Percentiles rank a stretch among this genome's conserved stretches.
These are phyloP conservation scores for Fusarium falciforme DNA, from an alignment of 2,329 filamentous ascomycete genomes.

Conservation along the genomic window DNA sequence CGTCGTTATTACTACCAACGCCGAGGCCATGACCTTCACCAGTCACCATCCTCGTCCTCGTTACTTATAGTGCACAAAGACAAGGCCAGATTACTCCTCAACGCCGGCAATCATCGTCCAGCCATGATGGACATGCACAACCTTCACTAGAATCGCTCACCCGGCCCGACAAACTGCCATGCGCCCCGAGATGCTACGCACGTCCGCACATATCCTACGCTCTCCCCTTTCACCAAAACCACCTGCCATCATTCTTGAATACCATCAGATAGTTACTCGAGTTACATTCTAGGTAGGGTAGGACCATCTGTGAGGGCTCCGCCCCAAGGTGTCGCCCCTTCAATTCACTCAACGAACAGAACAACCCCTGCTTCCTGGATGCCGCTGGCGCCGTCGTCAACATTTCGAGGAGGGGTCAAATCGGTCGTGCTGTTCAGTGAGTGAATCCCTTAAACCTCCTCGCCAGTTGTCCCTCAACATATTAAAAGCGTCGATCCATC, in stretches of 20 bases:
- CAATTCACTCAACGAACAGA: constrained; percentile 39
- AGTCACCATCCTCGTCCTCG: background rate
- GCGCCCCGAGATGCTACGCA: constrained; percentile 37
- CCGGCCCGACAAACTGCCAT: constrained; percentile 18
- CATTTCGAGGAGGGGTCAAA: constrained; percentile 22
- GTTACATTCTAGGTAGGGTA: constrained; percentile 47
- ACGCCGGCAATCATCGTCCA: constrained; percentile 26
- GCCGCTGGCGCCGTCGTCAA: constrained; percentile 28
- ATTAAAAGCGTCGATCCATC: constrained; percentile 40
- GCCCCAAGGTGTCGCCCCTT: constrained; percentile 28
- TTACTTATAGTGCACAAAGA: constrained; percentile 1
- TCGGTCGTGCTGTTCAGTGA: constrained; percentile 29
- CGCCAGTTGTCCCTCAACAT: constrained; percentile 31
- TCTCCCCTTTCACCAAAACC: constrained; percentile 40
- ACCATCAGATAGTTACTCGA: constrained; percentile 47
- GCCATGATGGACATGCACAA: constrained; percentile 13
- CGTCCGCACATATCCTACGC: constrained; percentile 33
- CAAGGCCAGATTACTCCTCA: constrained; percentile 18
- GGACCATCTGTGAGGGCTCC: constrained; percentile 27
- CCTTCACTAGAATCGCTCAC: constrained; percentile 24
- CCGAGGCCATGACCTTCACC: background rate
- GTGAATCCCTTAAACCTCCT: constrained; percentile 27
- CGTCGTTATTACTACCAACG: background rate
- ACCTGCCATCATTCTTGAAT: constrained; percentile 41
- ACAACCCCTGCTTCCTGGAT: constrained; percentile 32